phyloP scores from a whole-genome alignment of 2,329 filamentous ascomycete species.

The Fusarium sarcochroum region DNA sequence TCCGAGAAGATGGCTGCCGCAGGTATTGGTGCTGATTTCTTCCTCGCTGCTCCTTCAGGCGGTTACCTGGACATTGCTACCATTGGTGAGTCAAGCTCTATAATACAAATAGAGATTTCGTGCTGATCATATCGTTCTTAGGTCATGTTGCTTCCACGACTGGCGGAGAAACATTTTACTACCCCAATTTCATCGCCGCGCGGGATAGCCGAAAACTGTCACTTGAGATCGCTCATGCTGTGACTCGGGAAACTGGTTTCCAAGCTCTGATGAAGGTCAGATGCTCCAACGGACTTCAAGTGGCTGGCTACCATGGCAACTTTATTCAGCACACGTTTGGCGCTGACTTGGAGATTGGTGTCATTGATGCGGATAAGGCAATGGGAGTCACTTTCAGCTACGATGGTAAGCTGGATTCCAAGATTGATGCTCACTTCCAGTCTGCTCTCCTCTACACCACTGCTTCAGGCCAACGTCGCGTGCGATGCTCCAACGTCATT shows the following conservation, averaged over 20 bases:
- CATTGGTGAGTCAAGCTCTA: conserved; percentile 70
- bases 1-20: conserved; percentile 89
- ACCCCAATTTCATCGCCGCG: conserved; percentile 92
- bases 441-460: conserved; percentile 95
- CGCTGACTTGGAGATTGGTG: conserved; percentile 93
- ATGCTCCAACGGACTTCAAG: conserved; percentile 95
- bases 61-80: conserved; percentile 95
- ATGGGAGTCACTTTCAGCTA: conserved; percentile 93
- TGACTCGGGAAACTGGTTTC: conserved; percentile 92
- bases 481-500: conserved; percentile 93
- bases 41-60: conserved; percentile 90
- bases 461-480: conserved; percentile 86
- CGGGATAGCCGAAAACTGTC: conserved; percentile 88
- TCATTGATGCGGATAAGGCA: conserved; percentile 93
- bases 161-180: conserved; percentile 97
- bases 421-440: conserved; percentile 98
- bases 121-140: conserved; percentile 48
- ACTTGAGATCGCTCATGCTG: conserved; percentile 86
- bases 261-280: conserved; percentile 98
- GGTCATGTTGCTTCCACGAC: conserved; percentile 88
- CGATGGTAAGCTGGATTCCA: conserved; percentile 96
- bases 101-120: not conserved
- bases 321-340: conserved; percentile 97
- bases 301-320: conserved; percentile 94
- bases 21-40: conserved; percentile 93